Base-by-base conservation (phyloP, 2,329 filamentous ascomycete species). In the Cytospora piceicola region DNA sequence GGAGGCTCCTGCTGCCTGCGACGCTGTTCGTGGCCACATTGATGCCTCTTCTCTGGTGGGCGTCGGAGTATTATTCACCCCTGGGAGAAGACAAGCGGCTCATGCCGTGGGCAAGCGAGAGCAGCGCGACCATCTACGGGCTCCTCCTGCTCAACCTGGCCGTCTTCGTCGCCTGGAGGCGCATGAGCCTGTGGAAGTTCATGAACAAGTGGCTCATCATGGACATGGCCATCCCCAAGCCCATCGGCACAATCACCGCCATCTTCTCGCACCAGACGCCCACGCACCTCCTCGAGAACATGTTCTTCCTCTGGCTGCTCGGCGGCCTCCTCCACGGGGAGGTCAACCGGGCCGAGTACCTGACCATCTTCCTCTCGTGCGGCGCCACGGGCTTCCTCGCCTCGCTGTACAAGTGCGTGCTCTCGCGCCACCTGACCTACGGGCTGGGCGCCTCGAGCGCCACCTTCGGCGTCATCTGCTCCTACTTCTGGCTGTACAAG, bases 181-280 rank as follows among this genome's bases (percentile, higher is more conserved):
- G 87, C 14, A 89, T 90, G 56, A 85, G 86, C 1, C 71, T 88
- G 34, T 94, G 90, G 88, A 76, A 78, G 15, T 60, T 87, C 20
- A 77, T 93, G 70, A 94, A 92, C 77, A 85, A 81, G 68, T 90
- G 90, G 78, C 88, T 92, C 77, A 79, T 90, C 51, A 75, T 89
- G 42, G 79, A 88, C 11, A 82, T 89, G 8, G 89, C 86, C 8
- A 87, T 87, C 60, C 90, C 91, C 11, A 83, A 83, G 68, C 83
- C 90, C 4, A 65, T 86, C 24, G 83, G 85, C 68, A 75, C 91
- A 68, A 72, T 94, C 32, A 85, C 86, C 39, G 86, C 86, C 70
- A 79, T 86, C 58, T 91, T 93, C 78, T 90, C 88, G 24, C 92
- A 95, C 78, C 85, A 90, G 62, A 78, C 76, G 3, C 69, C 88